These are phyloP conservation scores for Moricandia moricandioides DNA, from an alignment of 345 rosid genomes.

Conservation along the genomic window DNA sequence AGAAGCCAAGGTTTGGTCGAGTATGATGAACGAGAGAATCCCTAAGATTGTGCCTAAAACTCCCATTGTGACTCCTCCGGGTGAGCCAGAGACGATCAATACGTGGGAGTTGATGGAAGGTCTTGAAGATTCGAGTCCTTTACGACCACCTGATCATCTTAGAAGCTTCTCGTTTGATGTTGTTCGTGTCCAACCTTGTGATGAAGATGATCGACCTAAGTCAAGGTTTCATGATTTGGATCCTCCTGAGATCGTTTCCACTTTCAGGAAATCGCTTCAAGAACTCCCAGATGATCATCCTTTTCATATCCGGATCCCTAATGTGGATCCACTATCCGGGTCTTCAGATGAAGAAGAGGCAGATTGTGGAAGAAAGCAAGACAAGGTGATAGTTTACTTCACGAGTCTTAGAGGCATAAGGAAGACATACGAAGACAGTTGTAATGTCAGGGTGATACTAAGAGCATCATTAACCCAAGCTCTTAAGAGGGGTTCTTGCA, in stretches of 20 bases:
- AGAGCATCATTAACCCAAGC: too few species aligned
- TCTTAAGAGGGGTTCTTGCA: too few species aligned
- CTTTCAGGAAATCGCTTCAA: conserved; percentile 56
- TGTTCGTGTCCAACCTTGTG: conserved; percentile 24
- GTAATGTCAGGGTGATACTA: conserved; percentile 57
- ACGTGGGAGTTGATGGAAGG: conserved; percentile 95
- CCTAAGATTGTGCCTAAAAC: conserved; percentile 64
- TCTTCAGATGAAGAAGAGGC: conserved; percentile 5
- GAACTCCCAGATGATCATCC: conserved; percentile 53
- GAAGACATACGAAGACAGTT: conserved; percentile 78
- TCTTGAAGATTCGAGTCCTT: conserved; percentile 57
- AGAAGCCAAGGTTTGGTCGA: conserved; percentile 85
- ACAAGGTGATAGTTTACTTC: conserved; percentile 61
- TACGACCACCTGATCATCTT: conserved; percentile 42
- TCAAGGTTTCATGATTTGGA: conserved; percentile 53
- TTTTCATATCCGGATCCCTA: conserved; percentile 44
- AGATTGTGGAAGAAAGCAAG: not conserved
- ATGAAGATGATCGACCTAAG: conserved; percentile 32
- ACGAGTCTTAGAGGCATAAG: conserved; percentile 81
- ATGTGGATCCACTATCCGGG: conserved; percentile 16
- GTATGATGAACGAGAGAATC: conserved; percentile 70
- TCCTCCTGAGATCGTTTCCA: conserved; percentile 55
- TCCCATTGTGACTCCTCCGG: conserved; percentile 73
- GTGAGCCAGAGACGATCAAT: conserved; percentile 91
- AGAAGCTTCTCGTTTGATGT: conserved; percentile 80